A percentile compares a stretch with the other conserved stretches of the same genome.
These are phyloP conservation scores for Fraxinus baroniana DNA, from an alignment of 305 asterid species.

Conservation along the genomic window DNA sequence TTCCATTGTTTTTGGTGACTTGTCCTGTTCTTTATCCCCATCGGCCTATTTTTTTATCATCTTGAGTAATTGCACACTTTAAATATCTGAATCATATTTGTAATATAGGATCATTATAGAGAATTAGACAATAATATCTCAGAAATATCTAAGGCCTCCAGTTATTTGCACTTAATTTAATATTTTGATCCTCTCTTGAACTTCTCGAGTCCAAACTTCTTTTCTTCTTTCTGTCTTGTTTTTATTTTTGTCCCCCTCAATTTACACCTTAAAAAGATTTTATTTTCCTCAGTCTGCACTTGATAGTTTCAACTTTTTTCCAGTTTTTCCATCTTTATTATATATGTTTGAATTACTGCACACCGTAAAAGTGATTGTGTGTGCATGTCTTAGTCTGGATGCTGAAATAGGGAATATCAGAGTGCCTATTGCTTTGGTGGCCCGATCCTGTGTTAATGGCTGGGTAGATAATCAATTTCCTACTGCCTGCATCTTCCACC, in stretches of 20 bases:
- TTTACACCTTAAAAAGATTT: neutral
- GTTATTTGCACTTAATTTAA: slow-evolving; percentile 12
- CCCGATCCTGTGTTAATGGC: neutral
- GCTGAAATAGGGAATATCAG: neutral
- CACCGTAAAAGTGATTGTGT: neutral
- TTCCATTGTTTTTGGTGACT: slow-evolving; percentile 40
- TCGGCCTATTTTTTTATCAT: slow-evolving; percentile 24
- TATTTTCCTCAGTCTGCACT: neutral
- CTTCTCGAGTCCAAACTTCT: neutral
- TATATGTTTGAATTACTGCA: neutral
- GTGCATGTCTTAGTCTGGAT: neutral
- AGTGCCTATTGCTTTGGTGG: neutral
- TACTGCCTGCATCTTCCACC: neutral
- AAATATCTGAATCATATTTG: slow-evolving; percentile 11
- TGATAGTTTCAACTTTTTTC: neutral
- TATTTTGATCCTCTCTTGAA: neutral
- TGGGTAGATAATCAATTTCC: neutral
- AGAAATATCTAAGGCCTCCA: slow-evolving; percentile 11
- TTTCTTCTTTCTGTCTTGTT: neutral
- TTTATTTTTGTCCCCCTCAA: neutral
- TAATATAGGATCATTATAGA: slow-evolving; percentile 26
- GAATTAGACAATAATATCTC: slow-evolving; percentile 22
- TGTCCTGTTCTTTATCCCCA: slow-evolving; percentile 41
- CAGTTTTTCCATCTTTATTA: neutral
- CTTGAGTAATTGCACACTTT: slow-evolving; percentile 23